A percentile compares a stretch with the other conserved stretches of the same genome.
phyloP scores from a whole-genome alignment of 805 yeast genomes.

The Lipomyces mesembrius region DNA sequence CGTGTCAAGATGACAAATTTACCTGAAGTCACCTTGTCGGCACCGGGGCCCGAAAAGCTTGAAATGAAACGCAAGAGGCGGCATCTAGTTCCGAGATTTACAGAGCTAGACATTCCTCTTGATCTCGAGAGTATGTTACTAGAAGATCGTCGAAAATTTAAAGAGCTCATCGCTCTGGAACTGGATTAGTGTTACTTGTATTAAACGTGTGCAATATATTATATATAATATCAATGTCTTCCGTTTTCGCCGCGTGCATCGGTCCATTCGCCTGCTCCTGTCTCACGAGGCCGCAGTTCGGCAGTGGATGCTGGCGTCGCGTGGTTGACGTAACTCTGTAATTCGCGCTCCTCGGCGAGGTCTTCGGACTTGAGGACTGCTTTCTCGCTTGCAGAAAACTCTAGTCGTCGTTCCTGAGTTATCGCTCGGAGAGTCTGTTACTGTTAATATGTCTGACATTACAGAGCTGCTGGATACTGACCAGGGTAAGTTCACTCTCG shows the following conservation, averaged over 20 bases:
- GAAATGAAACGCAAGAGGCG: neutral
- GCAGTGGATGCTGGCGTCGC: constrained; percentile 21
- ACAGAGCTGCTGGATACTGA: constrained; percentile 22
- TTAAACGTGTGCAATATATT: neutral
- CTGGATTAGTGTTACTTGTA: neutral
- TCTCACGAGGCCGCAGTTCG: constrained; percentile 60
- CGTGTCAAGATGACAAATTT: neutral
- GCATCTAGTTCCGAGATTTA: neutral
- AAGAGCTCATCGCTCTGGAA: neutral
- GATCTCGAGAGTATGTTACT: constrained; percentile 1
- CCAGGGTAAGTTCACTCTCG: constrained; percentile 49
- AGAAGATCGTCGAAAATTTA: neutral
- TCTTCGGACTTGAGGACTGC: constrained; percentile 49
- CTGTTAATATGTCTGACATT: neutral
- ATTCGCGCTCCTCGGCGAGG: constrained; percentile 46
- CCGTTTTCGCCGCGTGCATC: constrained; percentile 80
- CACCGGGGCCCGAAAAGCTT: neutral
- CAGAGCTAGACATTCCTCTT: neutral
- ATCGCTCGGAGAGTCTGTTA: constrained; percentile 43
- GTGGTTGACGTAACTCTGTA: constrained; percentile 19
- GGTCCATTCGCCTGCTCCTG: constrained; percentile 81
- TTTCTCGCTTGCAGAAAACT: constrained; percentile 47
- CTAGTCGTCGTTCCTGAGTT: constrained; percentile 47
- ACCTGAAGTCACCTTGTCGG: neutral
- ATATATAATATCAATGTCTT: constrained; percentile 6